Evolutionary conservation across 2,329 filamentous ascomycete genomes (phyloP).

Genomic region (Colletotrichum orbiculare): DNA sequence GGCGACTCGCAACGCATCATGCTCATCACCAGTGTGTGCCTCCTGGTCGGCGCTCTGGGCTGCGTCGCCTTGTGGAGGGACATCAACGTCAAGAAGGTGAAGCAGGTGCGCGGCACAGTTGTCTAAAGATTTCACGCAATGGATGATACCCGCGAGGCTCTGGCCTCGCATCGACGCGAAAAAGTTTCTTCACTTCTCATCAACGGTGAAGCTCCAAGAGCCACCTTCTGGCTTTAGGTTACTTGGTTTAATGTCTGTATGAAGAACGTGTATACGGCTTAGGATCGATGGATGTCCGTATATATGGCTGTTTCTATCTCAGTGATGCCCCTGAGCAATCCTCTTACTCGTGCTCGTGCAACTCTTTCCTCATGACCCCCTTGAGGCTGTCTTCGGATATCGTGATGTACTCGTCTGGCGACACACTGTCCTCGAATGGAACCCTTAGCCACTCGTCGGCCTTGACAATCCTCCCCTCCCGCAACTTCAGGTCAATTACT

Average conservation of each 20-base stretch:
- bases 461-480: conserved; percentile 19
- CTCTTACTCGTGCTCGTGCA: neutral
- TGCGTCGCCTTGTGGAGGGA: conserved; percentile 61
- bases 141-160: conserved; percentile 23
- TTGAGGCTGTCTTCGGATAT: conserved; percentile 25
- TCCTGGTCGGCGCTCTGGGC: conserved; percentile 53
- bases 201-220: no score
- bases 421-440: conserved; percentile 24
- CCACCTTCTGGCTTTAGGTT: no score
- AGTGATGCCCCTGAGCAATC: no score
- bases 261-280: no score
- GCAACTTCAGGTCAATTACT: conserved; percentile 20
- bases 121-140: conserved; percentile 40
- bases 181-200: no score
- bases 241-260: no score
- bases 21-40: conserved; percentile 59
- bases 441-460: conserved; percentile 26
- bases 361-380: conserved; percentile 18
- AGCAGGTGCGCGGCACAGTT: conserved; percentile 53
- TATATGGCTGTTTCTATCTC: no score
- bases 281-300: no score
- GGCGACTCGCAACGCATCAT: conserved; percentile 63
- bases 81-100: conserved; percentile 59
- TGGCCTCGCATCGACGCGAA: no score
- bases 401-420: conserved; percentile 29